phyloP scores from a whole-genome alignment of 2,329 filamentous ascomycete species.

The Rutstroemia sp. region DNA sequence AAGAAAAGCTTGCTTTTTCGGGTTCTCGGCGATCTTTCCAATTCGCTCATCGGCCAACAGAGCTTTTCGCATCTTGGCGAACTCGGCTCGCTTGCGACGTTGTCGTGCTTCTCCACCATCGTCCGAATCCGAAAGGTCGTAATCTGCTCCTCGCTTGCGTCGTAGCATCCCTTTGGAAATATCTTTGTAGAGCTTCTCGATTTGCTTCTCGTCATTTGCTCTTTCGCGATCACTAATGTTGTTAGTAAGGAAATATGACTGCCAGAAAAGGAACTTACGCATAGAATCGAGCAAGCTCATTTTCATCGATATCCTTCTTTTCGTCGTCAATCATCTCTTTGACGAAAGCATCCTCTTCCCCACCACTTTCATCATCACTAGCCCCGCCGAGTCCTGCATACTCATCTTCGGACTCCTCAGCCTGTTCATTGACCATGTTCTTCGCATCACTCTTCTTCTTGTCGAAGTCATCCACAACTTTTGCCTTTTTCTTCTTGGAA shows the following conservation, averaged over 20 bases:
- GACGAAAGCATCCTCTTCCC: constrained; percentile 66
- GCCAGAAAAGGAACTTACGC: constrained; percentile 56
- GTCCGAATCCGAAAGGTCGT: constrained; percentile 84
- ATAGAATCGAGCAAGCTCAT: constrained; percentile 76
- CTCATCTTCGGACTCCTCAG: constrained; percentile 96
- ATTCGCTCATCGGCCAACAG: constrained; percentile 84
- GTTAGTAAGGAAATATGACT: constrained; percentile 5
- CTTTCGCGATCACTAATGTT: constrained; percentile 64
- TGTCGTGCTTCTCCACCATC: constrained; percentile 73
- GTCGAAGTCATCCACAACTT: constrained; percentile 54
- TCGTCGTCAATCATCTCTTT: constrained; percentile 88
- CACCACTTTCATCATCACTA: constrained; percentile 77
- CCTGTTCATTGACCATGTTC: constrained; percentile 84
- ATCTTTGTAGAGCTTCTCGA: constrained; percentile 88
- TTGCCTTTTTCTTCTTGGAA: constrained; percentile 46
- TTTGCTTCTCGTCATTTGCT: constrained; percentile 73
- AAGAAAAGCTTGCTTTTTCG: constrained; percentile 84
- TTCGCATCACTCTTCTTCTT: constrained; percentile 83
- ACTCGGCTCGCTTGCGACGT: constrained; percentile 78
- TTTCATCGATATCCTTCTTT: constrained; percentile 69
- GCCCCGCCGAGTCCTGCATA: constrained; percentile 89
- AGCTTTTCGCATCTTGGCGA: constrained; percentile 85
- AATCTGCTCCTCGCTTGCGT: constrained; percentile 71
- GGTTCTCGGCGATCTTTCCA: constrained; percentile 81
- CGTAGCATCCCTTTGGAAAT: constrained; percentile 84